A percentile compares a stretch with the other conserved stretches of the same genome.
Evolutionary conservation across 768 basidiomycete species (phyloP).

Genomic region (Tylopilus cervinicoccineus): DNA sequence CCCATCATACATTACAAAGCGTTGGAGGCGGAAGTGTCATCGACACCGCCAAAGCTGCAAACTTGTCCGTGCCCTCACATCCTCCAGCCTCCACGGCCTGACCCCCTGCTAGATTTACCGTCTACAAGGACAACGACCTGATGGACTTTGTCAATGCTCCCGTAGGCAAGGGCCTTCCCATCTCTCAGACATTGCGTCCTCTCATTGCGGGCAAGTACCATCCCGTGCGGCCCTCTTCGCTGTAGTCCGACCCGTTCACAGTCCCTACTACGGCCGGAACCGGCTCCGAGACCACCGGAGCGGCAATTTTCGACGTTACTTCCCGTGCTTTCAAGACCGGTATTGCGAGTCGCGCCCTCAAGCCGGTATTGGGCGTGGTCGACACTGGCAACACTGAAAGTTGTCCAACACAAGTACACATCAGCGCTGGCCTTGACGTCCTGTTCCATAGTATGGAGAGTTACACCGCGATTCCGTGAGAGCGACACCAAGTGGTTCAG

Average conservation of each 20-base stretch:
- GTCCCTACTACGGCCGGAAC: conserved; percentile 82
- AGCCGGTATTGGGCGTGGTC: conserved; percentile 82
- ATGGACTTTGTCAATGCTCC: conserved; percentile 98
- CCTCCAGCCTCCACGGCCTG: background rate
- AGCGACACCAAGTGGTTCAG: conserved; percentile 3
- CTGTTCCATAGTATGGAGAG: conserved; percentile 95
- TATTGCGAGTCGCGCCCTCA: conserved; percentile 88
- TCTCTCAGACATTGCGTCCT: conserved; percentile 69
- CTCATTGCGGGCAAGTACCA: conserved; percentile 66
- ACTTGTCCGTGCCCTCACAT: conserved; percentile 52
- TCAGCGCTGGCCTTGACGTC: conserved; percentile 93
- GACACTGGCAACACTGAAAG: conserved; percentile 90
- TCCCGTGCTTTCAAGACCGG: conserved; percentile 94
- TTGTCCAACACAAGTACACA: conserved; percentile 90
- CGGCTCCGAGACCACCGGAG: conserved; percentile 92
- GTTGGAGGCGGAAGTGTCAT: conserved; percentile 94
- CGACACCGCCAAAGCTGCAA: conserved; percentile 94
- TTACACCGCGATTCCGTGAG: conserved; percentile 89
- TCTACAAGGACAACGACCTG: conserved; percentile 88
- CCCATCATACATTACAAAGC: conserved; percentile 34
- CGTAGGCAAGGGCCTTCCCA: conserved; percentile 86
- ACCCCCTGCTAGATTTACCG: conserved; percentile 58
- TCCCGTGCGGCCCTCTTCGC: background rate
- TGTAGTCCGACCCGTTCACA: conserved; percentile 15
- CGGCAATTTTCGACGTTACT: conserved; percentile 91